These are phyloP conservation scores for Metschnikowia gelsemii DNA, from an alignment of 805 yeast species.

Conservation along the genomic window DNA sequence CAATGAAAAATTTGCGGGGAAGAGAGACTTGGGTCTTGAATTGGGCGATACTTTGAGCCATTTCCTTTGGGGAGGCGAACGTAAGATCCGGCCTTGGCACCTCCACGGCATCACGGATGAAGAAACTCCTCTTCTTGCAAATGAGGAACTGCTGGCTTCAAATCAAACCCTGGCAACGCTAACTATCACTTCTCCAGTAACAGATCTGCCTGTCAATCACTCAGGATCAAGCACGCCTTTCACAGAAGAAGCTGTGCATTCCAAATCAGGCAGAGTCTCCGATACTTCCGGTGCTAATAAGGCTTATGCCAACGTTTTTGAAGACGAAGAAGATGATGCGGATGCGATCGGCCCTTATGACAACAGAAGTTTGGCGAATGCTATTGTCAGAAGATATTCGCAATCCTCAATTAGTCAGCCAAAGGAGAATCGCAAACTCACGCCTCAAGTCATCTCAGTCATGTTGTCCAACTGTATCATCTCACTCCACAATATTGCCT, in stretches of 20 bases:
- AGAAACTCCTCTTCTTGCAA: constrained; percentile 11
- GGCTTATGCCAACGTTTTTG: background rate
- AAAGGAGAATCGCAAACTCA: constrained; percentile 17
- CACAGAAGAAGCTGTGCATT: background rate
- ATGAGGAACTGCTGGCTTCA: background rate
- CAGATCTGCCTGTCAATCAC: background rate
- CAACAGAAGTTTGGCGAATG: constrained; percentile 13
- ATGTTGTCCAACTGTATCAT: constrained; percentile 35
- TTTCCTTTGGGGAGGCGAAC: constrained; percentile 20
- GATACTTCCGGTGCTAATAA: background rate
- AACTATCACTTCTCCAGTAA: constrained; percentile 3
- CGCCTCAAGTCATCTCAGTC: constrained; percentile 33
- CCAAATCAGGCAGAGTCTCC: background rate
- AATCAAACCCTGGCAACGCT: background rate
- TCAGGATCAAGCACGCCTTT: constrained; percentile 2
- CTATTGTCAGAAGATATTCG: constrained; percentile 20
- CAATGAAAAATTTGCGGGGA: constrained; percentile 37
- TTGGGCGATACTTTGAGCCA: constrained; percentile 38
- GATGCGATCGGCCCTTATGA: constrained; percentile 12
- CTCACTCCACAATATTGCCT: constrained; percentile 33
- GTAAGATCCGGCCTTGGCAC: constrained; percentile 26
- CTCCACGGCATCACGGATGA: background rate
- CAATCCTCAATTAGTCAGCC: constrained; percentile 10
- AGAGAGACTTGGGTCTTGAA: constrained; percentile 46
- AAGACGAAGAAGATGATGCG: constrained; percentile 8